phyloP scores from a whole-genome alignment of 768 basidiomycete species.

The Dacryopinax spathularia region DNA sequence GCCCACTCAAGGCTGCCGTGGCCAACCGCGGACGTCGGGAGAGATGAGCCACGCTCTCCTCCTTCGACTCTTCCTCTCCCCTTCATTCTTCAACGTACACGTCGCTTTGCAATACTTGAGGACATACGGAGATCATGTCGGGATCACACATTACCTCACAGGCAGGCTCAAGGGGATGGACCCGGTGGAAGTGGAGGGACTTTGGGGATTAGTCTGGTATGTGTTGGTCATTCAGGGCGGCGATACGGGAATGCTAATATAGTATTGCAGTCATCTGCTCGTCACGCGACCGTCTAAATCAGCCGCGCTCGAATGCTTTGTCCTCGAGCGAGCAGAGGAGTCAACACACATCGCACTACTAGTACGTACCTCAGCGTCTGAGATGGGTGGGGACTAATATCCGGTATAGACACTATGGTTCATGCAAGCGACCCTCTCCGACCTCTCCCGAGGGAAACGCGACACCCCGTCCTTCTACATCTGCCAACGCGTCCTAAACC shows the following conservation, averaged over 20 bases:
- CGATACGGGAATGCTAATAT: constrained; percentile 13
- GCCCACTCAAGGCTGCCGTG: neutral
- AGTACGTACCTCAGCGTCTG: constrained; percentile 38
- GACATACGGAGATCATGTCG: constrained; percentile 72
- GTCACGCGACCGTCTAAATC: constrained; percentile 86
- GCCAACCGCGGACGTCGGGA: neutral
- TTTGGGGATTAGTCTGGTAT: constrained; percentile 84
- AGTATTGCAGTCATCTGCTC: constrained; percentile 62
- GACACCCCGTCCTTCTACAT: constrained; percentile 71
- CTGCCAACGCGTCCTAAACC: constrained; percentile 80
- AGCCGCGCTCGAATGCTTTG: constrained; percentile 84
- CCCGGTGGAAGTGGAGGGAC: constrained; percentile 58
- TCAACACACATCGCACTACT: constrained; percentile 93
- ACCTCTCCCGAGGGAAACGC: constrained; percentile 46
- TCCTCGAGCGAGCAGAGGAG: constrained; percentile 72
- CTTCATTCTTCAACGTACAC: constrained; percentile 85
- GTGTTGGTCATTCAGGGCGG: constrained; percentile 10
- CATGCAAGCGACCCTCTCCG: constrained; percentile 88
- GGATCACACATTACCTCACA: constrained; percentile 78
- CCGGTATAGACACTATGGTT: constrained; percentile 78
- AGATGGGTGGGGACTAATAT: constrained; percentile 5
- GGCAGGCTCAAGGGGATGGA: constrained; percentile 54
- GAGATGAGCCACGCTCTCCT: constrained; percentile 48
- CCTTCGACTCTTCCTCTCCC: constrained; percentile 81
- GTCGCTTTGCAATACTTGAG: constrained; percentile 81